Base-by-base conservation (phyloP, 139 green algal genomes). In the Tetradesmus obliquus region DNA sequence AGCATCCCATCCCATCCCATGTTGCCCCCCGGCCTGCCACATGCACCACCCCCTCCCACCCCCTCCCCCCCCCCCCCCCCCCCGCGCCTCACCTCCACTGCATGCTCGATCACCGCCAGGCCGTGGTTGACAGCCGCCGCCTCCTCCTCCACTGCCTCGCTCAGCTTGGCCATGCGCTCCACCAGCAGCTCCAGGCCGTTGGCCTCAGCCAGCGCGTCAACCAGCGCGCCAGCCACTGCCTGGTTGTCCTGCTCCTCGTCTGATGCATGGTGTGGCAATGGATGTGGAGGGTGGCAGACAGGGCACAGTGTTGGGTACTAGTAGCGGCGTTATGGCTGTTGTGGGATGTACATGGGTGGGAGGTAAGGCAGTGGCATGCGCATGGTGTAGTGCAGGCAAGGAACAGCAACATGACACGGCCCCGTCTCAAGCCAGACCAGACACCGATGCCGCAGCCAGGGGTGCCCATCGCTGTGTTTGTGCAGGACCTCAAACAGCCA, bases 81-180 rank as follows among this genome's bases (percentile, higher is more conserved):
- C 10, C 81, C 53, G 32, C 32, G 62, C 0, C 82, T 22, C 79
- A 99, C 93, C 92, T 99, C 98, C 2, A 98, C 88, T 93, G 98
- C 92, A 91, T 99, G 99, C 91, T 99, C 97, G 79, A 99, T 93
- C 62, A 97, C 95, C 51, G 93, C 91, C 58, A 99, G 94, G 15
- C 93, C 95, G 86, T 97, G 95, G 88, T 95, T 94, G 24, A 99
- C 97, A 0, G 96, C 97, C 0, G 74, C 72, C 20, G 94, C 96
- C 92, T 99, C 97, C 84, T 99, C 97, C 20, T 98, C 95, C 53
- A 93, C 89, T 8, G 89, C 19, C 82, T 99, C 98, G 55, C 97
- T 91, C 22, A 99, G 94, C 10, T 87, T 82, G 15, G 55, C 15
- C 81, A 99, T 85, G 51, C 94, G 91, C 88, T 97, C 93, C 87